These are phyloP conservation scores for Physaria fendleri DNA, from an alignment of 345 rosid species.

Conservation along the genomic window DNA sequence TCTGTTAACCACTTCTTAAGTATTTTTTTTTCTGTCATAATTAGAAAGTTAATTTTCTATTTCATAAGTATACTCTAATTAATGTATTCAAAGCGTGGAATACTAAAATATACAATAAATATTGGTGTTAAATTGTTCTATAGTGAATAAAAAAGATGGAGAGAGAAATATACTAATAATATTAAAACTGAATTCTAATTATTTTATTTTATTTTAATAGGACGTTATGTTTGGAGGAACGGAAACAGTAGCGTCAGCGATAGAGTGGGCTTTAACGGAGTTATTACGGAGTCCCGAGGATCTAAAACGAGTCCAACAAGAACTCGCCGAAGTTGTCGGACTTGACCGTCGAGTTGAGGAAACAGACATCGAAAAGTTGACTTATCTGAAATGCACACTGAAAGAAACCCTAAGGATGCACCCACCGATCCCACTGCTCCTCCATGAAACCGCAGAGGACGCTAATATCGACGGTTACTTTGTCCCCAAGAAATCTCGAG, in stretches of 20 bases:
- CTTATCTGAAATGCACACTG: conserved; percentile 58
- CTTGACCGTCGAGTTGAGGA: conserved; percentile 76
- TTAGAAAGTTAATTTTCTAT: background rate
- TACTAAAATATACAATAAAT: no score
- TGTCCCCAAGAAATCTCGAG: conserved; percentile 63
- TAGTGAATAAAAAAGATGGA: background rate
- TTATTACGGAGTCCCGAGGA: conserved; percentile 74
- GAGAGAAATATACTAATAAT: background rate
- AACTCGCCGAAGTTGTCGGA: conserved; percentile 77
- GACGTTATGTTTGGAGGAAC: conserved; percentile 99
- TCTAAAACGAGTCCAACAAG: conserved; percentile 62
- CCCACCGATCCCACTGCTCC: conserved; percentile 95
- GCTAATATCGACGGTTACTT: conserved; percentile 55
- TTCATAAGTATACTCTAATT: background rate
- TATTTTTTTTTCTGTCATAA: background rate
- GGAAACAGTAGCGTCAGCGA: conserved; percentile 92
- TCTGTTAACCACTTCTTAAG: background rate
- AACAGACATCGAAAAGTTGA: conserved; percentile 62
- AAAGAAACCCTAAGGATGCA: conserved; percentile 87
- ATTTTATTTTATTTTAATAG: conserved; percentile 29
- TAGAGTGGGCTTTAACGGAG: conserved; percentile 91
- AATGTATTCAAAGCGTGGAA: background rate
- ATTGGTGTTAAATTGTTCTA: no score
- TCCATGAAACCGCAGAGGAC: conserved; percentile 85
- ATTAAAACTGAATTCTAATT: background rate